Conservation (phyloP, 2,329 filamentous ascomycete genomes). For the Phoma sp. region DNA sequence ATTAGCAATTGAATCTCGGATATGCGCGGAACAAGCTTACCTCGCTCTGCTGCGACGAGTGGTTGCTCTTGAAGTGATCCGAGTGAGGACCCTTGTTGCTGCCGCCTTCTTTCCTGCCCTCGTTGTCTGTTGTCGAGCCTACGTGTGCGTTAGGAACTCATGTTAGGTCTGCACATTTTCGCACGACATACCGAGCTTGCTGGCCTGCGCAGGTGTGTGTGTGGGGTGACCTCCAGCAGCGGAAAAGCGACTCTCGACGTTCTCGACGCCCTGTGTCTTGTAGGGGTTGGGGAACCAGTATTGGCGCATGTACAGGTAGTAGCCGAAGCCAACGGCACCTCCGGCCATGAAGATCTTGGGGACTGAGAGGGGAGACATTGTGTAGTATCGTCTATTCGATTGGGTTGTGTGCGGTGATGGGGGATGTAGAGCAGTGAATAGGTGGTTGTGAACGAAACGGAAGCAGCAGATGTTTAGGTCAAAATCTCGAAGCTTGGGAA, state of each 20-base stretch:
- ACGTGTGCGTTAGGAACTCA: background rate
- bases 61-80: slow-evolving; percentile 35
- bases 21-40: slow-evolving; percentile 17
- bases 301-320: slow-evolving; percentile 46
- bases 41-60: slow-evolving; percentile 33
- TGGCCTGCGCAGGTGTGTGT: slow-evolving; percentile 40
- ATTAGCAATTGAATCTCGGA: slow-evolving; percentile 6
- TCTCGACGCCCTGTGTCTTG: slow-evolving; percentile 44
- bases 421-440: background rate
- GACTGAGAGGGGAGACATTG: slow-evolving; percentile 41
- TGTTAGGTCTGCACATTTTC: background rate
- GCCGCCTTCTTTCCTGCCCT: slow-evolving; percentile 30
- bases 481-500: slow-evolving; percentile 1
- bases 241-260: slow-evolving; percentile 44
- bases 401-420: background rate
- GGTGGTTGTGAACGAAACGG: background rate
- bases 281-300: slow-evolving; percentile 49
- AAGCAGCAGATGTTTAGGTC: slow-evolving; percentile 7
- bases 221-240: slow-evolving; percentile 40
- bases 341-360: slow-evolving; percentile 48
- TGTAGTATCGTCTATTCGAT: slow-evolving; percentile 10
- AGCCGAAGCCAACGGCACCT: slow-evolving; percentile 42
- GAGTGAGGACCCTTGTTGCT: slow-evolving; percentile 37
- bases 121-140: slow-evolving; percentile 33
- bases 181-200: slow-evolving; percentile 32